phyloP scores from a whole-genome alignment of 2,329 filamentous ascomycete species.

The Lachnum nothofagi region DNA sequence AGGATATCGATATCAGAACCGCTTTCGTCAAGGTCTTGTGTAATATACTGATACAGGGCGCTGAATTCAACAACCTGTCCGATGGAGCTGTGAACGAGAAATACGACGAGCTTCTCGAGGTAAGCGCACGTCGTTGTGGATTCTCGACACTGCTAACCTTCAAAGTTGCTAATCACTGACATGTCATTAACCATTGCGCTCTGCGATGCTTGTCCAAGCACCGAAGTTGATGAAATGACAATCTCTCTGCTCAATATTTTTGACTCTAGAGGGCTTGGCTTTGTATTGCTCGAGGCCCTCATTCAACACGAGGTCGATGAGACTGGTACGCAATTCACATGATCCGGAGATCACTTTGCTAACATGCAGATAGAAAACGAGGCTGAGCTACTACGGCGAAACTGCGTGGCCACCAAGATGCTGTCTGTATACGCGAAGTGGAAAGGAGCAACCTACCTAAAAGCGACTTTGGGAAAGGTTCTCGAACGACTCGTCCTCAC shows the following conservation, averaged over 20 bases:
- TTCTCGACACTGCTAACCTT: constrained; percentile 7
- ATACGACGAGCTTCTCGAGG: constrained; percentile 60
- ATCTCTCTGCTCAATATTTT: constrained; percentile 66
- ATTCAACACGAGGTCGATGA: constrained; percentile 66
- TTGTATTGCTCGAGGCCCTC: constrained; percentile 59
- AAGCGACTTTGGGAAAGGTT: constrained; percentile 60
- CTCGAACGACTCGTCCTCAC: constrained; percentile 61
- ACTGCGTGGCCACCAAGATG: constrained; percentile 69
- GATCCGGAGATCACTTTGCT: constrained; percentile 4
- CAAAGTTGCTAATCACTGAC: constrained; percentile 56
- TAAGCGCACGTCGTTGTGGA: constrained; percentile 28
- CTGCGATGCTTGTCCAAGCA: constrained; percentile 60
- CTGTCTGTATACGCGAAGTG: constrained; percentile 66
- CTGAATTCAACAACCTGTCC: constrained; percentile 64
- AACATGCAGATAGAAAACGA: constrained; percentile 50
- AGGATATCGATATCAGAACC: constrained; percentile 63
- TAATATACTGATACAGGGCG: constrained; percentile 66
- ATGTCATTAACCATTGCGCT: constrained; percentile 59
- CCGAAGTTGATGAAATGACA: constrained; percentile 64
- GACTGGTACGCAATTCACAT: constrained; percentile 42
- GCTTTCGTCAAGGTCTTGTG: constrained; percentile 66
- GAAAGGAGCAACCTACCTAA: constrained; percentile 62
- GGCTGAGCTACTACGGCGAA: constrained; percentile 60
- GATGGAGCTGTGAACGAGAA: constrained; percentile 64
- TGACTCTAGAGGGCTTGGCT: constrained; percentile 58